Percentiles rank a stretch among this genome's conserved stretches.
Evolutionary conservation across 768 basidiomycete species (phyloP).

Genomic region (Kwoniella botswanensis): DNA sequence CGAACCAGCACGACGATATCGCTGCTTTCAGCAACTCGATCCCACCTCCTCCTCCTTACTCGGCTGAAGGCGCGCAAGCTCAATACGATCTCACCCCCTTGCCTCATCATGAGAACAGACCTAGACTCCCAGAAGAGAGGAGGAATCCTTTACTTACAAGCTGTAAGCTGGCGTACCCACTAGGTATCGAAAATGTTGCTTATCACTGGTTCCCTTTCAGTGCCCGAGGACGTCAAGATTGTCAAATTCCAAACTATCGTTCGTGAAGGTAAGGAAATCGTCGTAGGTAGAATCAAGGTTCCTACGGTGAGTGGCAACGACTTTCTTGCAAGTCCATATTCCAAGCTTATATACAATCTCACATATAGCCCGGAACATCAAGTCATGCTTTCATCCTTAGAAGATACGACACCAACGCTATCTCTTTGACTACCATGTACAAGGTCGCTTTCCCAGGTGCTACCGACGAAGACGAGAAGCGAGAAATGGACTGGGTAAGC

Average conservation of each 20-base stretch:
- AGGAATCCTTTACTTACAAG: constrained; percentile 40
- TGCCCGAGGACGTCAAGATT: constrained; percentile 53
- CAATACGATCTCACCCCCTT: constrained; percentile 44
- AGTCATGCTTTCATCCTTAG: constrained; percentile 92
- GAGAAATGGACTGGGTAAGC: constrained; percentile 74
- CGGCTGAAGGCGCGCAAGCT: constrained; percentile 4
- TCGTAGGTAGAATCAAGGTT: constrained; percentile 88
- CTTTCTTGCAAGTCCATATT: constrained; percentile 23
- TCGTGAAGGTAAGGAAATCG: constrained; percentile 82
- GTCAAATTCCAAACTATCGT: constrained; percentile 93
- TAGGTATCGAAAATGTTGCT: too few relatives aligned
- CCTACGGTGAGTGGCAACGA: constrained; percentile 67
- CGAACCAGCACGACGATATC: constrained; percentile 24
- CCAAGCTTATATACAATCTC: constrained; percentile 29
- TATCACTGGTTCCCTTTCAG: constrained; percentile 22
- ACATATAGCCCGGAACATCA: constrained; percentile 62
- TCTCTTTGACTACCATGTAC: constrained; percentile 95
- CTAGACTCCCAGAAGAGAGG: constrained; percentile 40
- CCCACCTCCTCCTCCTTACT: constrained; percentile 48
- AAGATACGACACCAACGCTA: constrained; percentile 88
- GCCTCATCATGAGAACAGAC: constrained; percentile 42
- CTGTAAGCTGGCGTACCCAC: constrained; percentile 30
- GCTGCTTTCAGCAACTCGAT: constrained; percentile 34
- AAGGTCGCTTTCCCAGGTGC: constrained; percentile 89
- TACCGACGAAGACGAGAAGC: constrained; percentile 73